Evolutionary conservation across 2,329 filamentous ascomycete genomes (phyloP).

Genomic region (Aspergillus sp.): DNA sequence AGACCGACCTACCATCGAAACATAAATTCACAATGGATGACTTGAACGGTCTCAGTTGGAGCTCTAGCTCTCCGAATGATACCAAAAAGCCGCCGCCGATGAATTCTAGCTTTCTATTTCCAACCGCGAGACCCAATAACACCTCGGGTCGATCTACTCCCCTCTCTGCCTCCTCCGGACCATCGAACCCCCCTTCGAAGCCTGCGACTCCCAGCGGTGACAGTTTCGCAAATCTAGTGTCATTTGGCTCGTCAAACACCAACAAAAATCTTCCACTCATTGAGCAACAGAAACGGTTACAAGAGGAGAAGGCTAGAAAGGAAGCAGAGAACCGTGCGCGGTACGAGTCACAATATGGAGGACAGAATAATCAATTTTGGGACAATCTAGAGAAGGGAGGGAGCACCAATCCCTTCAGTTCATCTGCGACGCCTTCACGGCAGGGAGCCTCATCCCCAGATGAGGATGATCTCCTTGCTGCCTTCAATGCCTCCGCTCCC

Average conservation of each 20-base stretch:
- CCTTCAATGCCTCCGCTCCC: conserved; percentile 59
- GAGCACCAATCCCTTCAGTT: conserved; percentile 44
- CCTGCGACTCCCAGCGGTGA: conserved; percentile 44
- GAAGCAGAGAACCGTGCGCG: conserved; percentile 71
- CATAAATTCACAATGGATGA: conserved; percentile 44
- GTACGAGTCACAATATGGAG: conserved; percentile 75
- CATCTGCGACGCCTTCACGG: conserved; percentile 40
- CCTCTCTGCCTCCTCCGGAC: conserved; percentile 31
- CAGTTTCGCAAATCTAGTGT: conserved; percentile 64
- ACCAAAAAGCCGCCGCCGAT: conserved; percentile 39
- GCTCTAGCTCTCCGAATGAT: conserved; percentile 32
- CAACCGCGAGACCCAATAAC: conserved; percentile 37
- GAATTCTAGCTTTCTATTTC: conserved; percentile 35
- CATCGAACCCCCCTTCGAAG: conserved; percentile 40
- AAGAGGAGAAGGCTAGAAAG: conserved; percentile 73
- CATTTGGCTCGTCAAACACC: conserved; percentile 50
- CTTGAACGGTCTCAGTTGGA: conserved; percentile 48
- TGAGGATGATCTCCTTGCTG: conserved; percentile 61
- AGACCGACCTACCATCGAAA: conserved; percentile 16
- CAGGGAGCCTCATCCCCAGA: conserved; percentile 50
- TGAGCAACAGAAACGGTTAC: conserved; percentile 66
- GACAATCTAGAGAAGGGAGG: conserved; percentile 65
- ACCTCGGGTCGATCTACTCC: conserved; percentile 47
- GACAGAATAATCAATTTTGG: conserved; percentile 67
- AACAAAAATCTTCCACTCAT: conserved; percentile 69